These are phyloP conservation scores for Apiotrichum akiyoshidainum DNA, from an alignment of 1,284 basidiomycete species.

Conservation along the genomic window DNA sequence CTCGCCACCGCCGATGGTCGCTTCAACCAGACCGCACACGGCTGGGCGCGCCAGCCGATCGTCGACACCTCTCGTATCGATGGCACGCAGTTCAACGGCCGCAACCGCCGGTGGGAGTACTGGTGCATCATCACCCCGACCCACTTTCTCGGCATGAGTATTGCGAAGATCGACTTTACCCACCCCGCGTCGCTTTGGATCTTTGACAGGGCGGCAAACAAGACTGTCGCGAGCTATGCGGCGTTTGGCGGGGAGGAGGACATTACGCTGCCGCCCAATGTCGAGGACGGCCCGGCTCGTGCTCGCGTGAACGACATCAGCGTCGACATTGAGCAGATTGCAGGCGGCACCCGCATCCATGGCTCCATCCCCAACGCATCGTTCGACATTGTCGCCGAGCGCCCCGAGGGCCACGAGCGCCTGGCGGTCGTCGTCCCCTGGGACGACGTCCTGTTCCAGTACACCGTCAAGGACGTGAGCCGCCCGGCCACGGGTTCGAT, in stretches of 20 bases:
- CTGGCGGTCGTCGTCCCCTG: slow-evolving; percentile 16
- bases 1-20: slow-evolving; percentile 6
- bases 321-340: slow-evolving; percentile 12
- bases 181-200: too few relatives aligned
- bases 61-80: slow-evolving; percentile 16
- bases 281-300: slow-evolving; percentile 9
- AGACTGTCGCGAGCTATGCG: neutral
- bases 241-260: neutral
- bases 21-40: slow-evolving; percentile 13
- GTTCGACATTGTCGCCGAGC: slow-evolving; percentile 9
- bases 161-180: slow-evolving; percentile 10
- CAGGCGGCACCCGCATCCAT: slow-evolving; percentile 11
- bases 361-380: slow-evolving; percentile 1
- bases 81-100: slow-evolving; percentile 1
- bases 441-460: slow-evolving; percentile 14
- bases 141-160: slow-evolving; percentile 9
- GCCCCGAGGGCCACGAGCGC: slow-evolving; percentile 12
- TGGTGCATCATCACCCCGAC: slow-evolving; percentile 14
- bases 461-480: slow-evolving; percentile 14
- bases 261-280: slow-evolving; percentile 5
- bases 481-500: slow-evolving; percentile 9
- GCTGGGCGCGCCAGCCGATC: slow-evolving; percentile 16
- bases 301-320: neutral
- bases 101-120: slow-evolving; percentile 19
- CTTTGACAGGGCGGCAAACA: too few relatives aligned